Percentiles rank a stretch among this genome's conserved stretches.
phyloP scores from a whole-genome alignment of 177 flowering plant genomes.

The Vitis hybrid region DNA sequence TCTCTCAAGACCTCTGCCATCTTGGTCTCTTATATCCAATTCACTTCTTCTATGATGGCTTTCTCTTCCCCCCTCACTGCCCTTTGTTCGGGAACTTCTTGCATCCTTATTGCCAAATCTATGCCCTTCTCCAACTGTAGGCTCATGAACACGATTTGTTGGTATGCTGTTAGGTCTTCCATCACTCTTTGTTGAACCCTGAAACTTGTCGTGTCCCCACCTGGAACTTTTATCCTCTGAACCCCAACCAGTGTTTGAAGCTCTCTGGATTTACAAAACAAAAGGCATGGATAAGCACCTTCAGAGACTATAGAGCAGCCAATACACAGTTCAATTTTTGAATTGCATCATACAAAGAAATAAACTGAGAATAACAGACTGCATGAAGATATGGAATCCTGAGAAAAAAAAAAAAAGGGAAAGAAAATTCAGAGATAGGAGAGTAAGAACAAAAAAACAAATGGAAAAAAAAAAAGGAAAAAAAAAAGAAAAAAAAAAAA shows the following conservation, averaged over 20 bases:
- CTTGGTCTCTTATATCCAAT: slow-evolving; percentile 11
- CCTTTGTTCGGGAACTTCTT: slow-evolving; percentile 11
- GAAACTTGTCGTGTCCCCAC: slow-evolving; percentile 56
- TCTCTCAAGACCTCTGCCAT: slow-evolving; percentile 20
- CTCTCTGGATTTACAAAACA: slow-evolving; percentile 36
- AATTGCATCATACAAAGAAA: not conserved
- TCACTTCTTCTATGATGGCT: slow-evolving; percentile 13
- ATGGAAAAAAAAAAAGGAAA: not conserved
- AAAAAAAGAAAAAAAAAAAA: not conserved
- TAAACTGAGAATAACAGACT: not conserved
- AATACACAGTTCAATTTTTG: not conserved
- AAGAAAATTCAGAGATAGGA: too few relatives aligned
- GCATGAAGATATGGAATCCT: not conserved
- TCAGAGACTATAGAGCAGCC: not conserved
- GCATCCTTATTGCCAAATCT: slow-evolving; percentile 15
- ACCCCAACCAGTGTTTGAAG: slow-evolving; percentile 76
- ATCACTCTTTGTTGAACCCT: slow-evolving; percentile 27
- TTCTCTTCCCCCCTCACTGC: slow-evolving; percentile 16
- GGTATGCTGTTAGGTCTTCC: slow-evolving; percentile 16
- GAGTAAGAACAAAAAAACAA: not conserved
- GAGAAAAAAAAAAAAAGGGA: too few relatives aligned
- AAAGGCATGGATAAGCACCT: slow-evolving; percentile 6
- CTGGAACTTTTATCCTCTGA: slow-evolving; percentile 37
- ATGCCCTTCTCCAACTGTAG: slow-evolving; percentile 4
- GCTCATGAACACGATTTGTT: slow-evolving; percentile 10